Conservation (phyloP, 306 rosid genomes). For the Mimosa pudica region DNA sequence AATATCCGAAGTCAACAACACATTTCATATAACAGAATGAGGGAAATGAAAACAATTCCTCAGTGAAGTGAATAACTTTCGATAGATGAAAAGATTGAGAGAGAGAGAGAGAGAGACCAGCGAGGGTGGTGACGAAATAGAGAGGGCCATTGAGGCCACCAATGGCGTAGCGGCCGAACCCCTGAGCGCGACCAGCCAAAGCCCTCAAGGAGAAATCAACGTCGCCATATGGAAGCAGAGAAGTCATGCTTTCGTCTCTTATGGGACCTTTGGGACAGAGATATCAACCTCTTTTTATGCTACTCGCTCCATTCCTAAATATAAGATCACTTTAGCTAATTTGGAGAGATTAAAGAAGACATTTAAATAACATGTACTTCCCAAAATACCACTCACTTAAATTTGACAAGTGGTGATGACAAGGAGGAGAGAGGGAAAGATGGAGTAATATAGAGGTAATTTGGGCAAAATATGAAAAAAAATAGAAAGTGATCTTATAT, state of each 20-base stretch:
- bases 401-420: too few species aligned
- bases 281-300: neutral
- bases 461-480: too few species aligned
- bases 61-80: neutral
- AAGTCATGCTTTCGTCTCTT: constrained; percentile 40
- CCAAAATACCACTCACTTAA: too few species aligned
- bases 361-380: too few species aligned
- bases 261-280: neutral
- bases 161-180: constrained; percentile 57
- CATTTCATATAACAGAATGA: neutral
- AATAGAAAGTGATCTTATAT: too few species aligned
- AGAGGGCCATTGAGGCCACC: constrained; percentile 65
- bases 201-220: constrained; percentile 56
- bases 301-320: too few species aligned
- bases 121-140: constrained; percentile 59
- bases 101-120: constrained; percentile 39
- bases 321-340: too few species aligned
- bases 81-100: neutral
- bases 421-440: too few species aligned
- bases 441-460: too few species aligned
- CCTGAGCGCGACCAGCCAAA: constrained; percentile 63
- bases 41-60: neutral
- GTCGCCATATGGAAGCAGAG: constrained; percentile 54
- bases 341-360: too few species aligned
- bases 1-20: neutral